These are phyloP conservation scores for Venturia effusa DNA, from an alignment of 2,329 filamentous ascomycete species.

Conservation along the genomic window DNA sequence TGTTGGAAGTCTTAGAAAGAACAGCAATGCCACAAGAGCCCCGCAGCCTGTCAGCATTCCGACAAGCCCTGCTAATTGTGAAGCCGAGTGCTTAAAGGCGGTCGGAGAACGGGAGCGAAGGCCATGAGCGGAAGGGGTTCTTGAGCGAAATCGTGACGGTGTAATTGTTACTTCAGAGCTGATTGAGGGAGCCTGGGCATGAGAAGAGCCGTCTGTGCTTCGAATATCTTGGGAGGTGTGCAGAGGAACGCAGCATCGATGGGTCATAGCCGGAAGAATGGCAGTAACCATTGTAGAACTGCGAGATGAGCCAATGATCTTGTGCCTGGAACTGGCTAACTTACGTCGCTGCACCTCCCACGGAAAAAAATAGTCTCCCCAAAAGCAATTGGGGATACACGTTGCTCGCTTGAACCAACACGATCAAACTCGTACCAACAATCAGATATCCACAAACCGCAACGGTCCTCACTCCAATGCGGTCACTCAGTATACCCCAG, in stretches of 20 bases:
- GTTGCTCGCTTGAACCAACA: slow-evolving; percentile 77
- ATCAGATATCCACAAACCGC: slow-evolving; percentile 68
- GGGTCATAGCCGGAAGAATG: slow-evolving; percentile 64
- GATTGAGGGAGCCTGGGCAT: slow-evolving; percentile 55
- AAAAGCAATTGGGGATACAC: slow-evolving; percentile 83
- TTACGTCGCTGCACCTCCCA: slow-evolving; percentile 81
- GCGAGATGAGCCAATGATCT: neutral
- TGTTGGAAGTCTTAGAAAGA: slow-evolving; percentile 83
- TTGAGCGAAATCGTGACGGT: slow-evolving; percentile 39
- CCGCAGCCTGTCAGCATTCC: slow-evolving; percentile 89
- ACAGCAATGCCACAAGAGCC: slow-evolving; percentile 66
- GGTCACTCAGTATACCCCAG: slow-evolving; percentile 70
- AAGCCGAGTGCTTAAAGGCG: slow-evolving; percentile 33
- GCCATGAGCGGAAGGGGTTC: slow-evolving; percentile 13
- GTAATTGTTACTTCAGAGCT: slow-evolving; percentile 69
- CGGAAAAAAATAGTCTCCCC: slow-evolving; percentile 74
- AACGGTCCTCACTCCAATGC: slow-evolving; percentile 56
- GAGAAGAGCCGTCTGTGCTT: slow-evolving; percentile 31
- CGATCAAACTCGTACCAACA: slow-evolving; percentile 63
- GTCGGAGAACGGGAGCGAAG: slow-evolving; percentile 3
- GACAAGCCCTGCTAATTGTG: slow-evolving; percentile 73
- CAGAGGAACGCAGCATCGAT: slow-evolving; percentile 16
- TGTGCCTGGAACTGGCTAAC: slow-evolving; percentile 13
- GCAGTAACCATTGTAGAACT: slow-evolving; percentile 91
- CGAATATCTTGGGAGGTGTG: slow-evolving; percentile 18